Conservation (phyloP, 2,329 filamentous ascomycete genomes). For the Hypoxylon sp. region DNA sequence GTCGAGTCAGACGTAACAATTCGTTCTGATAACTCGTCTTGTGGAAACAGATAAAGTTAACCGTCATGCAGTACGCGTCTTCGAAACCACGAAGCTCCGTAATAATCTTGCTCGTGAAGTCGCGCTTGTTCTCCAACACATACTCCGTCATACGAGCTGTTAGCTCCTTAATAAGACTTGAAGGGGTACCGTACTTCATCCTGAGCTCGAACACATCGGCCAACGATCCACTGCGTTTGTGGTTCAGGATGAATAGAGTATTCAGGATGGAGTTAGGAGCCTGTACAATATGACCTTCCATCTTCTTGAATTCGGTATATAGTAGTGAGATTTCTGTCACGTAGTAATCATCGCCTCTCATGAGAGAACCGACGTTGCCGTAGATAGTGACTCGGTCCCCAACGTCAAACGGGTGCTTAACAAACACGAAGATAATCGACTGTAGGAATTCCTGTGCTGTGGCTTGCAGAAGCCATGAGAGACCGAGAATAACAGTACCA, state of each 20-base stretch:
- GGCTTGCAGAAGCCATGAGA: constrained; percentile 92
- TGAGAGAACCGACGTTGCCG: constrained; percentile 82
- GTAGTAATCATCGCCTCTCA: constrained; percentile 92
- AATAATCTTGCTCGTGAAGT: constrained; percentile 87
- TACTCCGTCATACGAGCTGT: constrained; percentile 85
- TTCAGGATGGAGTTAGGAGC: constrained; percentile 95
- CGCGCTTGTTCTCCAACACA: constrained; percentile 85
- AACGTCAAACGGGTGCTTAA: constrained; percentile 97
- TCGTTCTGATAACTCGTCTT: constrained; percentile 98
- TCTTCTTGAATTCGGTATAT: constrained; percentile 98
- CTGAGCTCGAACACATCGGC: constrained; percentile 87
- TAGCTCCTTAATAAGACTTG: constrained; percentile 83
- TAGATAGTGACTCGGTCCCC: constrained; percentile 94
- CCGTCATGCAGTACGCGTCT: constrained; percentile 84
- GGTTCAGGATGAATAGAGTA: constrained; percentile 93
- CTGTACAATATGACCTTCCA: constrained; percentile 96
- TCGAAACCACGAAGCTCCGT: constrained; percentile 84
- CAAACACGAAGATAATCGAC: constrained; percentile 93
- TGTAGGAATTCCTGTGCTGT: constrained; percentile 96
- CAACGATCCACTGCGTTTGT: constrained; percentile 87
- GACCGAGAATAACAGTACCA: constrained; percentile 85
- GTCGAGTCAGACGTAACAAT: constrained; percentile 84
- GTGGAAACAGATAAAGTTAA: constrained; percentile 97
- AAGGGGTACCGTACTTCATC: constrained; percentile 88
- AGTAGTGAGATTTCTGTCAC: constrained; percentile 93